Percentiles rank a stretch among this genome's conserved stretches.
Evolutionary conservation across 805 yeast genomes (phyloP).

Genomic region (Hanseniaspora taiwanica): DNA sequence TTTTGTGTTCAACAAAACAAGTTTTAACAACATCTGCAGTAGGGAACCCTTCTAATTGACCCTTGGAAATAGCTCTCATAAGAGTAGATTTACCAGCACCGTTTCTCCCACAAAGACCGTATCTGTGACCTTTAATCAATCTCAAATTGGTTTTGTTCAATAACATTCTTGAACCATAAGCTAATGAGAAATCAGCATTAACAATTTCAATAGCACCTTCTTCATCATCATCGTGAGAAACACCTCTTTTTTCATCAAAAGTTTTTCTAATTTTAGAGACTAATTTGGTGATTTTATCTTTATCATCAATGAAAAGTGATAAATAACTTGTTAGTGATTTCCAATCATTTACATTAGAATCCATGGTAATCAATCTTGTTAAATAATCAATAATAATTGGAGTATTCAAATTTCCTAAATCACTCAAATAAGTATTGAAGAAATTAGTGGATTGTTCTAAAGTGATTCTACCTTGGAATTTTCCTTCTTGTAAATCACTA

Average conservation of each 20-base stretch:
- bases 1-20: conserved; percentile 92
- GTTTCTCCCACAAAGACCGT: conserved; percentile 95
- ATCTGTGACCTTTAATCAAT: conserved; percentile 86
- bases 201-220: conserved; percentile 84
- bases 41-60: conserved; percentile 96
- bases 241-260: conserved; percentile 33
- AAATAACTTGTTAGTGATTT: conserved; percentile 45
- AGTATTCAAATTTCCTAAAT: too few species aligned
- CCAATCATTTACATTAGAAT: conserved; percentile 67
- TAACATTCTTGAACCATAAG: conserved; percentile 96
- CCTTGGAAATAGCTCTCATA: conserved; percentile 93
- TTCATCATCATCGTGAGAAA: conserved; percentile 39
- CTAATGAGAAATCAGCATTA: conserved; percentile 87
- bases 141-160: conserved; percentile 84
- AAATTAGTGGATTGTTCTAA: conserved; percentile 38
- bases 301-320: conserved; percentile 26
- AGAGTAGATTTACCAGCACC: conserved; percentile 98
- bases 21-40: conserved; percentile 74
- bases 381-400: too few species aligned
- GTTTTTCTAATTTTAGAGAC: conserved; percentile 39
- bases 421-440: conserved; percentile 14
- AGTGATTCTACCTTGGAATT: conserved; percentile 63
- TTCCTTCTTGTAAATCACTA: conserved; percentile 48
- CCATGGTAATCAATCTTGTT: conserved; percentile 39
- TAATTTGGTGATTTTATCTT: conserved; percentile 27